phyloP scores from a whole-genome alignment of 2,329 filamentous ascomycete genomes.

The Monilinia aucupariae region DNA sequence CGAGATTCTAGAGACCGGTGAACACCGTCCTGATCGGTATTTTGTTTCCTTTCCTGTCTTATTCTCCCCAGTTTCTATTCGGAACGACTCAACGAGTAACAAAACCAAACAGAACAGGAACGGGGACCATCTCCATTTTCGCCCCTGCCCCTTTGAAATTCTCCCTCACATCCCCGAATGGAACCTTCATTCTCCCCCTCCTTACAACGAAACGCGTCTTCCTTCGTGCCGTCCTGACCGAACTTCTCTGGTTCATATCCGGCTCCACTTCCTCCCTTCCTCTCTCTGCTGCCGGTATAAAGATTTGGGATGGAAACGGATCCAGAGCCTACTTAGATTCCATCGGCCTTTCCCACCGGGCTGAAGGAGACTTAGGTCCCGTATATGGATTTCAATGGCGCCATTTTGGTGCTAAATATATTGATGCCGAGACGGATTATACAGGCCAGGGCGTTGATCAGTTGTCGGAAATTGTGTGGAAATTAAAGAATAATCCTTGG shows the following conservation, averaged over 20 bases:
- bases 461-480: slow-evolving; percentile 81
- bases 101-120: slow-evolving; percentile 64
- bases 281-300: slow-evolving; percentile 74
- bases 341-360: slow-evolving; percentile 74
- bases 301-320: slow-evolving; percentile 98
- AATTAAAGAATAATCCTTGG: slow-evolving; percentile 76
- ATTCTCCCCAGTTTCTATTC: too few species aligned
- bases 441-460: slow-evolving; percentile 87
- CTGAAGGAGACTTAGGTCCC: slow-evolving; percentile 83
- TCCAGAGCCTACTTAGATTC: slow-evolving; percentile 84
- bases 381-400: slow-evolving; percentile 99
- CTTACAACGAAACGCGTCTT: slow-evolving; percentile 98
- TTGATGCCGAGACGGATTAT: slow-evolving; percentile 75
- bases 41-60: too few species aligned
- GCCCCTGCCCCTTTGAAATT: slow-evolving; percentile 85
- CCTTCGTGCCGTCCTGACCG: slow-evolving; percentile 78
- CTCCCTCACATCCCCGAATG: slow-evolving; percentile 59
- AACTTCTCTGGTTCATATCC: slow-evolving; percentile 92
- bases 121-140: slow-evolving; percentile 85
- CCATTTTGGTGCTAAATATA: slow-evolving; percentile 90
- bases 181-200: slow-evolving; percentile 70
- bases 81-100: slow-evolving; percentile 21
- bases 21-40: slow-evolving; percentile 81
- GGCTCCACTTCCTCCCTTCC: slow-evolving; percentile 75
- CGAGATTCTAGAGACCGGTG: slow-evolving; percentile 74